These are phyloP conservation scores for Phytophthora foliorum DNA, from an alignment of 352 stramenopile species.

Conservation along the genomic window DNA sequence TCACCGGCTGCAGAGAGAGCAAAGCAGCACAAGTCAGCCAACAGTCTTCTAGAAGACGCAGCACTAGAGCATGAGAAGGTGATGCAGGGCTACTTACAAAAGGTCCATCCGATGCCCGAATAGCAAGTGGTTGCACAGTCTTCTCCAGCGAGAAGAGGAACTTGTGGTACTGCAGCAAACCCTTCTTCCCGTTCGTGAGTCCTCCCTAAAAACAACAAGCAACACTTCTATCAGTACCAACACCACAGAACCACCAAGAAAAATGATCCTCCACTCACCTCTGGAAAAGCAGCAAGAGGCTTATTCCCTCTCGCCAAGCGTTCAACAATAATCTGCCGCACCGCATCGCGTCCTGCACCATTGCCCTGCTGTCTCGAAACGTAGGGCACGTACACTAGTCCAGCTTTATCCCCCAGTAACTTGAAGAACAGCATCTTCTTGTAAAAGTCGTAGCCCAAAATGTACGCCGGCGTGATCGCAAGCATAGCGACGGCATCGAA, in stretches of 20 bases:
- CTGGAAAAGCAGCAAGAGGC: constrained; percentile 66
- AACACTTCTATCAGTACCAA: constrained; percentile 8
- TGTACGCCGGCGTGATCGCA: constrained; percentile 53
- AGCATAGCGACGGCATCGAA: constrained; percentile 75
- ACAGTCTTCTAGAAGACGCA: background rate
- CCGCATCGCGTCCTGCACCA: constrained; percentile 51
- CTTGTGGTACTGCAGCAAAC: constrained; percentile 82
- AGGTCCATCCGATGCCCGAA: constrained; percentile 66
- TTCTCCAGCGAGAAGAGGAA: constrained; percentile 81
- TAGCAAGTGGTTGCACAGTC: constrained; percentile 68
- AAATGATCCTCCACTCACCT: constrained; percentile 36
- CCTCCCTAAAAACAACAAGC: constrained; percentile 48
- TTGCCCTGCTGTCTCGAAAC: constrained; percentile 67
- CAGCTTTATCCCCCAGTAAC: constrained; percentile 66
- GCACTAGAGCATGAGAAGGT: background rate
- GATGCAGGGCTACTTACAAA: constrained; percentile 55
- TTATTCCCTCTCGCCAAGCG: constrained; percentile 62
- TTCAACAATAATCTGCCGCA: constrained; percentile 73
- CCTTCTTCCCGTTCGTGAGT: constrained; percentile 71
- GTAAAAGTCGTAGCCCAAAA: constrained; percentile 89
- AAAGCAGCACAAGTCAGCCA: background rate
- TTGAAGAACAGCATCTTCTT: constrained; percentile 82
- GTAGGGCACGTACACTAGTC: constrained; percentile 77
- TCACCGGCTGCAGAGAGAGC: constrained; percentile 56
- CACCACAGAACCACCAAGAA: background rate